Base-by-base conservation (phyloP, 2,329 filamentous ascomycete species). In the Verticillium nonalfalfae region DNA sequence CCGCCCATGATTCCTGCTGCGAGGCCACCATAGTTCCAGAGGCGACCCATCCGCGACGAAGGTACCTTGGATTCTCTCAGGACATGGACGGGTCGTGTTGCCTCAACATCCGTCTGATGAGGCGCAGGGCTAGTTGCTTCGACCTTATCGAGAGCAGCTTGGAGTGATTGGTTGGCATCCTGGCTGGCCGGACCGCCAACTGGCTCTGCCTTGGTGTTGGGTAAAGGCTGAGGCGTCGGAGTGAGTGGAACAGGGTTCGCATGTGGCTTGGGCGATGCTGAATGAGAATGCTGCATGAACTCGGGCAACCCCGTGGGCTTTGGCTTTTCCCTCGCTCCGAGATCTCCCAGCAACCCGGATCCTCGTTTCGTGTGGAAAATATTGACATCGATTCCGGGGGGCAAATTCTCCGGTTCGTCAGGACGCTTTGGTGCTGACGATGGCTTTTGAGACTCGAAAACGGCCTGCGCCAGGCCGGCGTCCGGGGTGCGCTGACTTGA, bases 1-100 rank as follows among this genome's bases (percentile, higher is more conserved):
- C 95, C 95, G 68, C 96, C 91, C 7, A 97, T 87, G 93, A 99
- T 97, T 56, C 94, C 96, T 1, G 93, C 94, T 33, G 93, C 95
- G 5, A 99, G 83, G 0, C 95, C 93, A 61, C 92, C 86, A 72
- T 98, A 99, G 74, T 99, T 96, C 91, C 94, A 97, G 31, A 99
- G 78, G 60, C 95, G 85, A 54, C 93, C 90, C 59, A 99, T 76
- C 4, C 95, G 87, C 7, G 93, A 92, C 0, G 95, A 90, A 1
- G 95, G 95, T 0, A 99, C 93, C 65, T 87, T 88, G 10, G 95
- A 99, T 70, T 98, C 94, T 60, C 89, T 84, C 72, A 99, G 86
- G 63, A 89, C 81, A 70, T 96, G 45, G 21, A 13, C 33, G 1
- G 55, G 34, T 3, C 15, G n/a, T 7, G n/a, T 4, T 26, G 55